These are phyloP conservation scores for Mycena alexandri DNA, from an alignment of 768 basidiomycete species.

Conservation along the genomic window DNA sequence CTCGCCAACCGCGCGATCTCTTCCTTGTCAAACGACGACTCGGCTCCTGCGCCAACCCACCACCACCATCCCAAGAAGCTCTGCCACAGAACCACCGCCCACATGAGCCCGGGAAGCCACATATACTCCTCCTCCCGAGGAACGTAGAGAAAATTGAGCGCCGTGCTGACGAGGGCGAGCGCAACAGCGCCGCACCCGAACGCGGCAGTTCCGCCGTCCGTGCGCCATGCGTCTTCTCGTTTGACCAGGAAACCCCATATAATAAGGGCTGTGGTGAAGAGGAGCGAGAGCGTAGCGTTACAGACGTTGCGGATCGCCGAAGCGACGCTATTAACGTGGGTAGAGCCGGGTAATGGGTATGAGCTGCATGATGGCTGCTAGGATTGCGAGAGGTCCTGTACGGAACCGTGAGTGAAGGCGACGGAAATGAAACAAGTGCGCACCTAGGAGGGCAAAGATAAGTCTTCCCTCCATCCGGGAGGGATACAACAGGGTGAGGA, in stretches of 20 bases:
- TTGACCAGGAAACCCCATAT: constrained; percentile 96
- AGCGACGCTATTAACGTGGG: constrained; percentile 64
- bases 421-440: constrained; percentile 39
- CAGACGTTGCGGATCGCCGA: constrained; percentile 91
- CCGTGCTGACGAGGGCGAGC: constrained; percentile 87
- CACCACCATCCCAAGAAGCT: constrained; percentile 98
- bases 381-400: constrained; percentile 85
- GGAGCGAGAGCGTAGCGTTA: constrained; percentile 95
- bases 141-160: constrained; percentile 90
- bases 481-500: constrained; percentile 94
- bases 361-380: constrained; percentile 87
- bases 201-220: constrained; percentile 94
- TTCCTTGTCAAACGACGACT: constrained; percentile 61
- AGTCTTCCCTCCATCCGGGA: constrained; percentile 89
- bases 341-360: constrained; percentile 70
- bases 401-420: constrained; percentile 6
- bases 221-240: constrained; percentile 92
- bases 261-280: constrained; percentile 90
- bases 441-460: constrained; percentile 87
- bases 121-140: constrained; percentile 84
- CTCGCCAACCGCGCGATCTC: constrained; percentile 77
- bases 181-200: constrained; percentile 89
- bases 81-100: constrained; percentile 97
- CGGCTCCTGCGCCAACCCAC: constrained; percentile 97
- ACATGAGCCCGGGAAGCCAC: constrained; percentile 94